Base-by-base conservation (phyloP, 164 flowering plant species). In the Vitis rotundifolia region DNA sequence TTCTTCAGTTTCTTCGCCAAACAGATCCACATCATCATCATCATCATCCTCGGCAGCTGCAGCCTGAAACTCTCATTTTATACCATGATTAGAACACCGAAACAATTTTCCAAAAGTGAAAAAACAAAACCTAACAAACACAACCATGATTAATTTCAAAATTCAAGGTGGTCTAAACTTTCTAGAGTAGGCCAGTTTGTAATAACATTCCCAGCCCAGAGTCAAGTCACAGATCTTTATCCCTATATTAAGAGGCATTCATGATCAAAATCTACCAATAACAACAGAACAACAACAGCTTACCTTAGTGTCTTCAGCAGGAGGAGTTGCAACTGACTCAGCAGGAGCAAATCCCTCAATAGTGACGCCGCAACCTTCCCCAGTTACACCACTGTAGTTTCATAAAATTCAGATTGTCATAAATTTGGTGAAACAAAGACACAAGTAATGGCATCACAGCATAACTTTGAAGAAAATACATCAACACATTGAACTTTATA, bases 1-100 rank as follows among this genome's bases (percentile, higher is more conserved):
- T 80, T 95, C 97, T 69, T 91, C 99, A 4, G 97, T 93, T 87
- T 95, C 97, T 69, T 95, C 99, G 55, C 97, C 99, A 80, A 95
- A 95, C 8, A 95, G 84, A 79, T 95, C 97, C 26, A 95, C 87
- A 77, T 95, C 99, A 47, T 85, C 89, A 44, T 87, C 91, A 18
- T 90, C 98, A 48, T 91, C 94, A 3, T 87, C 92, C 6, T 78
- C 98, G 26, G 73, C 94, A 77, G 81, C 87, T 51, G 88, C 68
- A 59, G 82, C 71, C 71, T 75, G 65, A 64, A 57, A 44, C 22
- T 31, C 56, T 44, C 28, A 28, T 22, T 14, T 53, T 11, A 49
- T 22, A 49, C 18, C 4, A 64, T 18, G 14, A 53, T 53, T 52
- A 51, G 26, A 44, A 53, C 7, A 11, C 59, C 59, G 11, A 29